Evolutionary conservation across 345 rosid genomes (phyloP).

Genomic region (Lepidium sativum): DNA sequence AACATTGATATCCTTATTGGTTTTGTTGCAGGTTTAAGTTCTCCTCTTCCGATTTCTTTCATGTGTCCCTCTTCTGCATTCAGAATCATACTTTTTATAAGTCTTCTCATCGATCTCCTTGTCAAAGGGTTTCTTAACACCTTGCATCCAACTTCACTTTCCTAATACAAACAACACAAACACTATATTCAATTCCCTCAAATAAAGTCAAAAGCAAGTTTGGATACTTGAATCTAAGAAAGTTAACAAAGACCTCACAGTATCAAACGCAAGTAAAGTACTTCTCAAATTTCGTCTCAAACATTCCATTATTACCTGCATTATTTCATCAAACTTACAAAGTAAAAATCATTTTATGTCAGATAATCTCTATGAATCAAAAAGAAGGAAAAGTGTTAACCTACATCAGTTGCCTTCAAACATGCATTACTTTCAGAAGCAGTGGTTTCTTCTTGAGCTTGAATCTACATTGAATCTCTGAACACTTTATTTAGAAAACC

Average conservation of each 20-base stretch:
- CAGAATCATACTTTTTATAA: slow-evolving; percentile 21
- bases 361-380: neutral
- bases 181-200: neutral
- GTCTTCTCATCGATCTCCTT: slow-evolving; percentile 60
- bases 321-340: slow-evolving; percentile 2
- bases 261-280: slow-evolving; percentile 19
- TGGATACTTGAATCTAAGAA: slow-evolving; percentile 28
- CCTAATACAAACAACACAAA: slow-evolving; percentile 35
- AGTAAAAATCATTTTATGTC: slow-evolving; percentile 18
- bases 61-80: slow-evolving; percentile 30
- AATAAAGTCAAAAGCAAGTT: neutral
- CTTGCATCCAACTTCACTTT: slow-evolving; percentile 32
- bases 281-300: slow-evolving; percentile 28
- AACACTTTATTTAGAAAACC: slow-evolving; percentile 61
- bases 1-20: slow-evolving; percentile 33
- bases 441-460: slow-evolving; percentile 55
- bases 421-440: slow-evolving; percentile 53
- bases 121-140: slow-evolving; percentile 82
- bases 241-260: slow-evolving; percentile 27
- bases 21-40: slow-evolving; percentile 41
- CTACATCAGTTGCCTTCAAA: slow-evolving; percentile 29
- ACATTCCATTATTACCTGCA: slow-evolving; percentile 20
- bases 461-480: slow-evolving; percentile 78
- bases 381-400: neutral
- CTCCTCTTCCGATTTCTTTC: slow-evolving; percentile 40